A percentile compares a stretch with the other conserved stretches of the same genome.
These are phyloP conservation scores for Naganishia vaughanmartiniae DNA, from an alignment of 768 basidiomycete genomes.

Conservation along the genomic window DNA sequence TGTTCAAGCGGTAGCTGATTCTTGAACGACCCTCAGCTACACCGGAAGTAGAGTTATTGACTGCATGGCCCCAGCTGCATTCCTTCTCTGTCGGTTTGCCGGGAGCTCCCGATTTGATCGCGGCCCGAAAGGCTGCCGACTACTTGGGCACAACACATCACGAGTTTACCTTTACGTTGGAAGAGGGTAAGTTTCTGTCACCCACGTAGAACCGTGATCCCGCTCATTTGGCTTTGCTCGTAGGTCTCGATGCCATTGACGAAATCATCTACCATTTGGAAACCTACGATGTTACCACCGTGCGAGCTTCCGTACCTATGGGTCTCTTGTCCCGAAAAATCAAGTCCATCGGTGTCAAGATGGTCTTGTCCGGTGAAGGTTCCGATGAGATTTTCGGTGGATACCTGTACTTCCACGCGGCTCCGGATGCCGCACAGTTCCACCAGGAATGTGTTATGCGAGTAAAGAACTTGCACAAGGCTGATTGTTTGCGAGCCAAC, in stretches of 20 bases:
- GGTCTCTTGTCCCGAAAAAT: constrained; percentile 96
- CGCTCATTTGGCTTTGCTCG: too few species aligned
- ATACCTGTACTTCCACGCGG: constrained; percentile 99
- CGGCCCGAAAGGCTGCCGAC: constrained; percentile 87
- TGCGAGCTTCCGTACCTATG: constrained; percentile 97
- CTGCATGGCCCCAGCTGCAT: constrained; percentile 91
- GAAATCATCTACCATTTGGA: constrained; percentile 98
- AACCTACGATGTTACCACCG: constrained; percentile 98
- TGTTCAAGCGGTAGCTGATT: background rate
- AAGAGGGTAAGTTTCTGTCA: constrained; percentile 61
- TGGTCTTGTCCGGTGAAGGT: constrained; percentile 97
- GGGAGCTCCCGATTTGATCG: constrained; percentile 89
- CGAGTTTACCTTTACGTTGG: constrained; percentile 95
- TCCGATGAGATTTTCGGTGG: constrained; percentile 90
- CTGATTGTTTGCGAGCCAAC: constrained; percentile 96
- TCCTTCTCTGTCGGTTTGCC: constrained; percentile 96
- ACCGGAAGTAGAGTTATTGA: constrained; percentile 58
- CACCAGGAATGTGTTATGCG: constrained; percentile 92
- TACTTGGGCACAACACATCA: constrained; percentile 94
- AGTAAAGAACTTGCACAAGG: constrained; percentile 94
- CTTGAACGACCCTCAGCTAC: constrained; percentile 28
- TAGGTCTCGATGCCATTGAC: constrained; percentile 82
- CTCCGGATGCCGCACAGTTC: constrained; percentile 80
- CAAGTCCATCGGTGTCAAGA: constrained; percentile 99
- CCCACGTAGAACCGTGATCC: too few species aligned